phyloP scores from a whole-genome alignment of 371 early-diverging fungal species.

The Blyttiomyces sp. region DNA sequence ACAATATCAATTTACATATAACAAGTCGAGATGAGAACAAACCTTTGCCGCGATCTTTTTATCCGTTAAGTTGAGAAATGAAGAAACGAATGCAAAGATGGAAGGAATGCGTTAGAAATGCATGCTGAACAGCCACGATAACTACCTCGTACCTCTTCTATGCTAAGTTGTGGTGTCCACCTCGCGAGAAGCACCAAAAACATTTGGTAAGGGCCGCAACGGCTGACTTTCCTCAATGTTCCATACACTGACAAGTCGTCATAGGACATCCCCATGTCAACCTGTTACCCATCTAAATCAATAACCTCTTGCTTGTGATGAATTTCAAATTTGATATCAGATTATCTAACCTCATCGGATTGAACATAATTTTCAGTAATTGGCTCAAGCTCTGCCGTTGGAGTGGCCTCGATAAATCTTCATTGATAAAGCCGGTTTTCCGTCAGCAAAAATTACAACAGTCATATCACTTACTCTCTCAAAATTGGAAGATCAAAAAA shows the following conservation, averaged over 20 bases:
- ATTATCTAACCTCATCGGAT: constrained; percentile 15
- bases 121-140: too few relatives aligned
- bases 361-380: constrained; percentile 56
- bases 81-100: background rate
- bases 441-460: background rate
- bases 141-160: too few relatives aligned
- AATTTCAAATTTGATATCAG: background rate
- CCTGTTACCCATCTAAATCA: constrained; percentile 24
- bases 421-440: background rate
- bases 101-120: too few relatives aligned
- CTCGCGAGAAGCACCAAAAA: constrained; percentile 75
- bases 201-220: constrained; percentile 92
- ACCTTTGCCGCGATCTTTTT: constrained; percentile 69
- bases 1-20: background rate
- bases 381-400: constrained; percentile 95
- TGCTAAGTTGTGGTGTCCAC: too few relatives aligned
- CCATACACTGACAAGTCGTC: constrained; percentile 90
- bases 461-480: constrained; percentile 41
- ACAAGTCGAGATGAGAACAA: background rate
- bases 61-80: too few relatives aligned
- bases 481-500: constrained; percentile 71
- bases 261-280: constrained; percentile 97
- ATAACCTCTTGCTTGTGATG: background rate
- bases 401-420: constrained; percentile 82
- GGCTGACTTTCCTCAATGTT: constrained; percentile 78